A percentile compares a stretch with the other conserved stretches of the same genome.
Conservation (phyloP, 176 grass and related monocot species). For the Carex pumila region DNA sequence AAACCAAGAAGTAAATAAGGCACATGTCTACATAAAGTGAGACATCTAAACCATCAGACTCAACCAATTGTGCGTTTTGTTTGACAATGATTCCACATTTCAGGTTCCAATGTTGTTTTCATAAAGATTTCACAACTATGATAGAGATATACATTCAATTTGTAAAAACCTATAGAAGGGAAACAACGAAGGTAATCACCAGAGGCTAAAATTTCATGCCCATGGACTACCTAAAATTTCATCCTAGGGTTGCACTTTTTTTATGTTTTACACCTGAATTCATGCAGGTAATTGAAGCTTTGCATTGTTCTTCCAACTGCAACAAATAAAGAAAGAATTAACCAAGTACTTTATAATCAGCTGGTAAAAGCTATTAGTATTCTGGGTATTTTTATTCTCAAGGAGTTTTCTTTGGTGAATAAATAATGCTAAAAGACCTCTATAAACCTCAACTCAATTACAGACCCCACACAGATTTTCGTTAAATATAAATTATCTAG, state of each 20-base stretch:
- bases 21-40: neutral
- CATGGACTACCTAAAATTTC: conserved; percentile 8
- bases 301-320: conserved; percentile 96
- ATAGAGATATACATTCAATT: conserved; percentile 1
- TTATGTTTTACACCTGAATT: conserved; percentile 6
- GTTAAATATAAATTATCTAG: neutral
- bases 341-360: neutral
- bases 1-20: neutral
- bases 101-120: neutral
- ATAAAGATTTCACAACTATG: neutral
- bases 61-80: neutral
- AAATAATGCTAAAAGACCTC: neutral
- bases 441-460: neutral
- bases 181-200: conserved; percentile 5
- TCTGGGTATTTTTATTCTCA: neutral
- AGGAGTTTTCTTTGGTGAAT: neutral
- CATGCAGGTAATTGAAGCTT: conserved; percentile 89
- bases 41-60: neutral
- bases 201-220: neutral
- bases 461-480: neutral
- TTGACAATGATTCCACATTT: neutral
- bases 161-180: conserved; percentile 1
- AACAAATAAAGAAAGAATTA: neutral
- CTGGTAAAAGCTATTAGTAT: neutral
- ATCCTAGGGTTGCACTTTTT: neutral